A percentile compares a stretch with the other conserved stretches of the same genome.
Evolutionary conservation across 768 basidiomycete genomes (phyloP).

Genomic region (Lactifluus echinatus): DNA sequence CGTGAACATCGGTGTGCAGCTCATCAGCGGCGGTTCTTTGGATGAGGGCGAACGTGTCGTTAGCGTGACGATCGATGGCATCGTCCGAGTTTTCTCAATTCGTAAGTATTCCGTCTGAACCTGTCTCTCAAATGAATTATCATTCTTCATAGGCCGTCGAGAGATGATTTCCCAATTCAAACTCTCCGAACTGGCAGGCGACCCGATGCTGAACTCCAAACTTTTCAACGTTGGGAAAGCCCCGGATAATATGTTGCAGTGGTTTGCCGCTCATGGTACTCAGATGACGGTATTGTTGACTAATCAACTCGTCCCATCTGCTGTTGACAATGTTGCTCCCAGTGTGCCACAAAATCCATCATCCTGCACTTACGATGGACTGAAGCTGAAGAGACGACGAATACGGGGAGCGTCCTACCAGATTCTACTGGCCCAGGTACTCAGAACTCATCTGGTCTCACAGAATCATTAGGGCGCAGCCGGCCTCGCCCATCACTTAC

Average conservation of each 20-base stretch:
- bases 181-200: constrained; percentile 66
- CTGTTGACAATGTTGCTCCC: neutral
- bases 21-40: constrained; percentile 43
- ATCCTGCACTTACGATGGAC: constrained; percentile 85
- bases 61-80: constrained; percentile 87
- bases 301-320: neutral
- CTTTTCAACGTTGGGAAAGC: constrained; percentile 72
- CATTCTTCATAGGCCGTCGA: constrained; percentile 38
- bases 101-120: constrained; percentile 41
- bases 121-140: neutral
- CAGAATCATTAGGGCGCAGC: constrained; percentile 24
- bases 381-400: constrained; percentile 42
- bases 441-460: constrained; percentile 22
- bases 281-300: constrained; percentile 69
- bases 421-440: constrained; percentile 19
- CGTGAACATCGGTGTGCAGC: constrained; percentile 83
- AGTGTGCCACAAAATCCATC: constrained; percentile 86
- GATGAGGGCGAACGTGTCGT: constrained; percentile 74
- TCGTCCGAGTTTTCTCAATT: constrained; percentile 86
- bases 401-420: constrained; percentile 11
- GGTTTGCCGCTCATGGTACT: constrained; percentile 85
- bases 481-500: constrained; percentile 45
- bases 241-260: constrained; percentile 86
- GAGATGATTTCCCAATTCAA: constrained; percentile 94
- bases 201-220: constrained; percentile 57